phyloP scores from a whole-genome alignment of 345 rosid species.

The Brassica carinata region DNA sequence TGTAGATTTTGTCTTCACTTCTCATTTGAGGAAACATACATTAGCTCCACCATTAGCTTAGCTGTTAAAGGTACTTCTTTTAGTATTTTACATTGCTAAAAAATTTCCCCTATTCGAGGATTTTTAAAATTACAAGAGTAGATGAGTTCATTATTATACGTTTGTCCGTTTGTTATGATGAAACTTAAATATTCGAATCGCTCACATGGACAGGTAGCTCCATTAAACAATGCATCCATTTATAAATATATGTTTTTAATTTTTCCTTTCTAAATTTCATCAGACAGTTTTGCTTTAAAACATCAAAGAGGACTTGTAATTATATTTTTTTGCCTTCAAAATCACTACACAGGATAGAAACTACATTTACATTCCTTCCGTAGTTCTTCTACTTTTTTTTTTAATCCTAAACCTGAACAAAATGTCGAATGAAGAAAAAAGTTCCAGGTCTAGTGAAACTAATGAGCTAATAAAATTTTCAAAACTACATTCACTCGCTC shows the following conservation, averaged over 20 bases:
- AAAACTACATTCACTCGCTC: conserved; percentile 59
- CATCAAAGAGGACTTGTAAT: background rate
- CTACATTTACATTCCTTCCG: background rate
- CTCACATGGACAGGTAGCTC: conserved; percentile 19
- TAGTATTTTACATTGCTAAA: background rate
- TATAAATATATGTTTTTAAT: background rate
- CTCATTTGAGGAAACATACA: conserved; percentile 19
- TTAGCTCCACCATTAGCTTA: conserved; percentile 15
- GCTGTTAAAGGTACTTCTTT: conserved; percentile 2
- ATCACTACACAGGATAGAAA: background rate
- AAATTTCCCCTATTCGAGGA: background rate
- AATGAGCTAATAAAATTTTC: background rate
- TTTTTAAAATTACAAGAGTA: background rate
- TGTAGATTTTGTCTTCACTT: conserved; percentile 32
- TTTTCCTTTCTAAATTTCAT: background rate
- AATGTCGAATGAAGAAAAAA: too few relatives aligned
- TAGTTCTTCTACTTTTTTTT: background rate
- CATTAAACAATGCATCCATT: background rate
- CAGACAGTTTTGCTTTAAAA: background rate
- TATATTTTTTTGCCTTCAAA: background rate
- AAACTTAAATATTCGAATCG: background rate
- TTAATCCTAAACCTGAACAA: background rate
- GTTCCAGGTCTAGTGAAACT: background rate
- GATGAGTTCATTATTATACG: background rate
- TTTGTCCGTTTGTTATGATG: conserved; percentile 14